phyloP scores from a whole-genome alignment of 208 protist genomes.

The Trypanosoma theileri region DNA sequence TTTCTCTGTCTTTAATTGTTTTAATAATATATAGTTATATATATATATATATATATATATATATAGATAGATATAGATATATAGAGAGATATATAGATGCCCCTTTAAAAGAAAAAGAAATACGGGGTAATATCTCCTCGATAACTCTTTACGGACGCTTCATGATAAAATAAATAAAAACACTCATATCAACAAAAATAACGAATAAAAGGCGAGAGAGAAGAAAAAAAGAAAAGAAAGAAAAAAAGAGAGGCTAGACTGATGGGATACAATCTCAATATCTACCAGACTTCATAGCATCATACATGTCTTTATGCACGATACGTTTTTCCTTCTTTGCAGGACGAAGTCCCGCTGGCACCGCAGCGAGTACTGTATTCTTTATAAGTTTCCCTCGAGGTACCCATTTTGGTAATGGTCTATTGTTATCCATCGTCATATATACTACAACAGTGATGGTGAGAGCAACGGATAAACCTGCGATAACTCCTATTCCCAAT shows the following conservation, averaged over 20 bases:
- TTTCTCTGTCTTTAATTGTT: conserved; percentile 4
- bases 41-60: conserved; percentile 4
- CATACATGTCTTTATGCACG: conserved; percentile 82
- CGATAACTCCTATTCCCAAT: conserved; percentile 53
- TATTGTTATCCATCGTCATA: conserved; percentile 74
- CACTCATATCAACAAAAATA: neutral
- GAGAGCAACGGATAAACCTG: conserved; percentile 53
- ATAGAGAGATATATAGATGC: neutral
- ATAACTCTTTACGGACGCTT: too few relatives aligned
- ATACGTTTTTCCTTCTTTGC: conserved; percentile 55
- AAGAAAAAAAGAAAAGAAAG: too few relatives aligned
- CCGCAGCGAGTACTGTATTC: conserved; percentile 66
- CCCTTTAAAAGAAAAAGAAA: too few relatives aligned
- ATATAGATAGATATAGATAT: neutral
- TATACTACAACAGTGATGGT: conserved; percentile 65
- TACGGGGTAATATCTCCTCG: too few relatives aligned
- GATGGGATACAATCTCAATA: conserved; percentile 31
- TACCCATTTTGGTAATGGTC: conserved; percentile 78
- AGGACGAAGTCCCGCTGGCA: conserved; percentile 45
- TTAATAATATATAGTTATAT: neutral
- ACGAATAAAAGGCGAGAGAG: neutral
- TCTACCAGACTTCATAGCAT: conserved; percentile 77
- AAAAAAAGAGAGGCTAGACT: too few relatives aligned
- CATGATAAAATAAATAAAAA: neutral
- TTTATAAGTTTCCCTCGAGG: conserved; percentile 81